phyloP scores from a whole-genome alignment of 176 grass and related monocot species.

The Ampelocalamus luodianensis region DNA sequence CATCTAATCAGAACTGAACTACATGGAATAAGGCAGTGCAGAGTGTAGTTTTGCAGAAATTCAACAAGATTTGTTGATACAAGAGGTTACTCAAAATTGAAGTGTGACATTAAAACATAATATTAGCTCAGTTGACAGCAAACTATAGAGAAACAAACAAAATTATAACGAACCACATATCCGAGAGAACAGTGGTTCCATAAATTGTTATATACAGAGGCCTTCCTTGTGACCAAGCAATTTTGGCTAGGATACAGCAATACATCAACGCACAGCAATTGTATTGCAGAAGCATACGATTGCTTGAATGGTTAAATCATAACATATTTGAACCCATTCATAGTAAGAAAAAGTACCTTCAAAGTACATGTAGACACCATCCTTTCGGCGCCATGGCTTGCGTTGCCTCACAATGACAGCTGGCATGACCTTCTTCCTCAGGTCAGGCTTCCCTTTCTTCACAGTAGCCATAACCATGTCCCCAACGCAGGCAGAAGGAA shows the following conservation, averaged over 20 bases:
- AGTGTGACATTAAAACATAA: not conserved
- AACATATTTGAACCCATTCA: not conserved
- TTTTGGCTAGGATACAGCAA: not conserved
- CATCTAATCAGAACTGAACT: not conserved
- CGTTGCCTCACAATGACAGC: conserved; percentile 92
- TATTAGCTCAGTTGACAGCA: not conserved
- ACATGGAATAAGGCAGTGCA: not conserved
- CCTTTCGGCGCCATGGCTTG: conserved; percentile 94
- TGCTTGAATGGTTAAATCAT: not conserved
- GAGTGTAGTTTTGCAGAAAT: not conserved
- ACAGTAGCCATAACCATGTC: conserved; percentile 99
- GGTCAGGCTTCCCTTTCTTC: conserved; percentile 95
- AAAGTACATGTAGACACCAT: conserved; percentile 98
- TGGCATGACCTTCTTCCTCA: conserved; percentile 98
- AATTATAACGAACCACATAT: not conserved
- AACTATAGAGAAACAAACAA: not conserved
- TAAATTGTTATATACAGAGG: not conserved
- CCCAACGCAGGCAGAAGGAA: conserved; percentile 84
- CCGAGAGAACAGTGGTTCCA: not conserved
- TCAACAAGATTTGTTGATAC: not conserved
- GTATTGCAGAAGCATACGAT: not conserved
- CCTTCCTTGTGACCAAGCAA: not conserved
- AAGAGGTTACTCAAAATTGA: not conserved
- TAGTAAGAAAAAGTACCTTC: conserved; percentile 60
- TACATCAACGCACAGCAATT: not conserved